phyloP scores from a whole-genome alignment of 495 filamentous ascomycete genomes.

The Penicilliopsis zonata region DNA sequence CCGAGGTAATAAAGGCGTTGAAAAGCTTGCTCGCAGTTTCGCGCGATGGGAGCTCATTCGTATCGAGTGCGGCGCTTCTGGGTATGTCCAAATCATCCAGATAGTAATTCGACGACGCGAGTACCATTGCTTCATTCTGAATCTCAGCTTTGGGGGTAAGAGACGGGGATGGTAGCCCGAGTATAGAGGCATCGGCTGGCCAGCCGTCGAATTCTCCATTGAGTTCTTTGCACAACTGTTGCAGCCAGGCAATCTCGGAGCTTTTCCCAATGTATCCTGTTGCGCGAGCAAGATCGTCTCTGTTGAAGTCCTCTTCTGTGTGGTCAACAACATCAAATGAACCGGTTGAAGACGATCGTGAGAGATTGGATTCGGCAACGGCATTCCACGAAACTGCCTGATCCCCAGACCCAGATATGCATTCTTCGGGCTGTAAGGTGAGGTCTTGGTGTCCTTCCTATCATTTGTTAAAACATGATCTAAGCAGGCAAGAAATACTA shows the following conservation, averaged over 20 bases:
- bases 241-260: conserved; percentile 49
- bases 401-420: conserved; percentile 4
- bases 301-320: conserved; percentile 47
- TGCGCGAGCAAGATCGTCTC: conserved; percentile 29
- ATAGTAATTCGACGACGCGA: conserved; percentile 31
- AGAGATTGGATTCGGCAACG: conserved; percentile 12
- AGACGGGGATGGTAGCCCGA: conserved; percentile 15
- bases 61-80: conserved; percentile 29
- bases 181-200: conserved; percentile 6
- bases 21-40: conserved; percentile 41
- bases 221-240: conserved; percentile 28
- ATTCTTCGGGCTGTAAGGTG: conserved; percentile 8
- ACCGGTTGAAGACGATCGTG: conserved; percentile 20
- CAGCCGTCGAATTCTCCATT: conserved; percentile 17
- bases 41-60: conserved; percentile 36
- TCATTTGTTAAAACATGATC: conserved; percentile 2
- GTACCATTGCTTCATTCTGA: conserved; percentile 14
- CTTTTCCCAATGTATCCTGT: conserved; percentile 49
- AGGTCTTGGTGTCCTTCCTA: conserved; percentile 17
- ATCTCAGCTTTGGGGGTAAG: conserved; percentile 15
- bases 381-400: conserved; percentile 6
- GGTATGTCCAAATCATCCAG: conserved; percentile 40
- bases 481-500: background rate
- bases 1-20: conserved; percentile 43
- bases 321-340: conserved; percentile 41